Evolutionary conservation across 805 yeast genomes (phyloP).

Genomic region (Suhomyces prunicola): DNA sequence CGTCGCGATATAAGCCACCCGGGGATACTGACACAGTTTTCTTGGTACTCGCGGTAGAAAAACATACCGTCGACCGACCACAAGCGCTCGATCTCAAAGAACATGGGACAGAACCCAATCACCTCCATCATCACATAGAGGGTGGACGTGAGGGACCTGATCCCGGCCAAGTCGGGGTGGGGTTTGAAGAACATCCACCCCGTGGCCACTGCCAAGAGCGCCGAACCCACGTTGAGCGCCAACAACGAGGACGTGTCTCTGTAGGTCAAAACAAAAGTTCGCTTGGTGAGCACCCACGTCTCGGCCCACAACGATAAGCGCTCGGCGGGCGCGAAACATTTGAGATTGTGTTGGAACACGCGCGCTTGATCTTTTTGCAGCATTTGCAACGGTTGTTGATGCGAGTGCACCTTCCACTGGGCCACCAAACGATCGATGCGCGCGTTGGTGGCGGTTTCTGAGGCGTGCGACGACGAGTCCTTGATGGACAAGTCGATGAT

Average conservation of each 20-base stretch:
- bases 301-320: conserved; percentile 29
- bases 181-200: conserved; percentile 81
- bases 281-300: conserved; percentile 29
- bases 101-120: conserved; percentile 39
- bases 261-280: conserved; percentile 31
- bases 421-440: conserved; percentile 25
- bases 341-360: conserved; percentile 15
- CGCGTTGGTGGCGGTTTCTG: conserved; percentile 19
- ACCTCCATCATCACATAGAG: conserved; percentile 38
- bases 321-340: conserved; percentile 15
- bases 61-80: conserved; percentile 37
- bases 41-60: conserved; percentile 60
- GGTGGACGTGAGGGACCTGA: conserved; percentile 50
- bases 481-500: conserved; percentile 37
- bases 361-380: conserved; percentile 12
- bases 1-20: conserved; percentile 70
- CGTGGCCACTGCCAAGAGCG: conserved; percentile 54
- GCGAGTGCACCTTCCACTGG: conserved; percentile 21
- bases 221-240: conserved; percentile 37
- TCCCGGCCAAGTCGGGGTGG: conserved; percentile 56
- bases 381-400: not conserved
- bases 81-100: conserved; percentile 37
- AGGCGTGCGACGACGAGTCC: conserved; percentile 26
- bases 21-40: conserved; percentile 59
- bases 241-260: conserved; percentile 32